A percentile compares a stretch with the other conserved stretches of the same genome.
Conservation (phyloP, 192 early-diverging fungal species). For the Backusella tuberculispora region DNA sequence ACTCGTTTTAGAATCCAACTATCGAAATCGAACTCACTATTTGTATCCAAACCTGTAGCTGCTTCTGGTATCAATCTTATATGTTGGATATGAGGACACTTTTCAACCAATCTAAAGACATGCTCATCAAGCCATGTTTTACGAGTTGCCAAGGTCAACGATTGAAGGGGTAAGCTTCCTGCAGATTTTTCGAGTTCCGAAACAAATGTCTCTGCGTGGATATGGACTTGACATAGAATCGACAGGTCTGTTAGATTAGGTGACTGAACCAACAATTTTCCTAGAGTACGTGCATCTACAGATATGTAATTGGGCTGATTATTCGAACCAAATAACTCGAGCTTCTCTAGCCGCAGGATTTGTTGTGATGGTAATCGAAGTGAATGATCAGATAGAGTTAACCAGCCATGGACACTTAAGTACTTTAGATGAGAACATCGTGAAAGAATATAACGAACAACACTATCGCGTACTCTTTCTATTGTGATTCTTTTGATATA, state of each 20-base stretch:
- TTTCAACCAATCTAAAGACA: background rate
- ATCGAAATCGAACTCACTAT: background rate
- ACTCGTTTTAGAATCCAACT: background rate
- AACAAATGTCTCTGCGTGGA: constrained; percentile 20
- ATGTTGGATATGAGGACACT: background rate
- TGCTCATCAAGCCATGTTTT: constrained; percentile 16
- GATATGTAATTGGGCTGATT: constrained; percentile 12
- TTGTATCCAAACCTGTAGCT: background rate
- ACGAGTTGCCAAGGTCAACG: constrained; percentile 1
- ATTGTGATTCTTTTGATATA: constrained; percentile 14
- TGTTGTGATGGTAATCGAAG: background rate
- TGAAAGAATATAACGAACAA: constrained; percentile 19
- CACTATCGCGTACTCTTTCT: constrained; percentile 10
- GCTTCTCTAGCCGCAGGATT: background rate
- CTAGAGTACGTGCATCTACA: constrained; percentile 8
- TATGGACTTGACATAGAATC: background rate
- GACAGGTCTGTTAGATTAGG: background rate
- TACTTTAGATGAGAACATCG: constrained; percentile 14
- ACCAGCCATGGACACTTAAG: constrained; percentile 23
- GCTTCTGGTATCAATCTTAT: constrained; percentile 4
- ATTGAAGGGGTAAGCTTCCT: background rate
- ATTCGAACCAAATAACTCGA: background rate
- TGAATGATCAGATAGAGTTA: constrained; percentile 24
- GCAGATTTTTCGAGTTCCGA: background rate
- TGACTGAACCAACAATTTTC: constrained; percentile 5